Conservation (phyloP, 768 basidiomycete genomes). For the Tubosaeta sp. region DNA sequence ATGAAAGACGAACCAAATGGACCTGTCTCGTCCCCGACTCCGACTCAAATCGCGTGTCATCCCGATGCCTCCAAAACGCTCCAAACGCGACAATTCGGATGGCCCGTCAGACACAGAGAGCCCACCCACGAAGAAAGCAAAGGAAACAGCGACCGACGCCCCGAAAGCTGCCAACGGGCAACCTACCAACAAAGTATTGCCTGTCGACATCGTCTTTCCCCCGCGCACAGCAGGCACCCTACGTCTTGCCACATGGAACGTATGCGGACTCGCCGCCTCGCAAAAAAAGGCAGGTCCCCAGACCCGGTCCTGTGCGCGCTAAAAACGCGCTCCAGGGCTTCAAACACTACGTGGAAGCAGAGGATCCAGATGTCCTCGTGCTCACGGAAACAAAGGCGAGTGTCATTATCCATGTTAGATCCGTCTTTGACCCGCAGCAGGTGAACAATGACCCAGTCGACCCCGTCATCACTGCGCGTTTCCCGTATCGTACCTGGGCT, state of each 20-base stretch:
- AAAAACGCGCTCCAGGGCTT: conserved; percentile 54
- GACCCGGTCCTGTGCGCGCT: neutral
- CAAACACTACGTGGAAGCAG: conserved; percentile 76
- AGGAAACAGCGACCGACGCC: conserved; percentile 18
- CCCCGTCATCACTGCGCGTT: conserved; percentile 50
- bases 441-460: conserved; percentile 68
- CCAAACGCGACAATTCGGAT: conserved; percentile 33
- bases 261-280: conserved; percentile 70
- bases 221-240: conserved; percentile 43
- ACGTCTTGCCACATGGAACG: conserved; percentile 72
- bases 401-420: neutral
- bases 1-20: conserved; percentile 18
- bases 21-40: neutral
- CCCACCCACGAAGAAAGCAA: conserved; percentile 24
- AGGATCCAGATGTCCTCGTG: conserved; percentile 80
- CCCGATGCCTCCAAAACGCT: conserved; percentile 31
- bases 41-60: neutral
- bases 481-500: conserved; percentile 73
- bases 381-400: conserved; percentile 82
- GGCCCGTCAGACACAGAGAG: conserved; percentile 30
- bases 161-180: conserved; percentile 42
- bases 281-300: conserved; percentile 62
- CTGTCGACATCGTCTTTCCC: conserved; percentile 57
- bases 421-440: conserved; percentile 33
- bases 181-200: conserved; percentile 71